These are phyloP conservation scores for Mucor piriformis DNA, from an alignment of 371 early-diverging fungal genomes.

Conservation along the genomic window DNA sequence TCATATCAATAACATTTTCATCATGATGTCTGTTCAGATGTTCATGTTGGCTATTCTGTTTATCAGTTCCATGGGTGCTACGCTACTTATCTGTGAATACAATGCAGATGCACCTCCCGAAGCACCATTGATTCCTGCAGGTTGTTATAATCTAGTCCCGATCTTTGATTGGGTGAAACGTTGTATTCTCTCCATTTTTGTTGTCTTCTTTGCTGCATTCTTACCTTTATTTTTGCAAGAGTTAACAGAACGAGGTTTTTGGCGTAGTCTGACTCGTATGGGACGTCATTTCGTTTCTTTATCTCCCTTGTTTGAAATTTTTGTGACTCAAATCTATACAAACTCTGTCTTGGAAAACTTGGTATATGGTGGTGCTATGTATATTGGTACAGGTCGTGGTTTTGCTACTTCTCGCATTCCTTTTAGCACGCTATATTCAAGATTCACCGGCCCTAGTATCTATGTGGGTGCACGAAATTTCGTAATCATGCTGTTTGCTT, in stretches of 20 bases:
- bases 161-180: slow-evolving; percentile 85
- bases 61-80: slow-evolving; percentile 71
- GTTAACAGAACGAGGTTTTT: slow-evolving; percentile 84
- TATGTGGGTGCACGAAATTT: slow-evolving; percentile 77
- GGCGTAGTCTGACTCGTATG: slow-evolving; percentile 73
- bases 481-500: slow-evolving; percentile 75
- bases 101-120: slow-evolving; percentile 52
- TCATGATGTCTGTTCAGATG: slow-evolving; percentile 84
- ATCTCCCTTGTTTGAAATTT: slow-evolving; percentile 88
- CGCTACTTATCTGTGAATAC: slow-evolving; percentile 59
- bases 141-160: slow-evolving; percentile 77
- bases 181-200: slow-evolving; percentile 77
- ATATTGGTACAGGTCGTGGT: slow-evolving; percentile 91
- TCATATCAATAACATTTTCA: slow-evolving; percentile 90
- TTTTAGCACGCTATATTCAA: slow-evolving; percentile 78
- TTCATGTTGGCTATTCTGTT: slow-evolving; percentile 81
- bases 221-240: slow-evolving; percentile 87
- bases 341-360: slow-evolving; percentile 81
- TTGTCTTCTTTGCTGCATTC: slow-evolving; percentile 82
- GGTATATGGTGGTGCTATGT: slow-evolving; percentile 86
- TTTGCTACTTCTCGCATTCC: slow-evolving; percentile 85
- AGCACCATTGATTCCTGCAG: slow-evolving; percentile 52
- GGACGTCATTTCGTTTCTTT: slow-evolving; percentile 83
- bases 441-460: slow-evolving; percentile 80
- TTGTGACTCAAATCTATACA: slow-evolving; percentile 89